Base-by-base conservation (phyloP, 139 green algal genomes). In the Chlamydomonas sphaeroides region DNA sequence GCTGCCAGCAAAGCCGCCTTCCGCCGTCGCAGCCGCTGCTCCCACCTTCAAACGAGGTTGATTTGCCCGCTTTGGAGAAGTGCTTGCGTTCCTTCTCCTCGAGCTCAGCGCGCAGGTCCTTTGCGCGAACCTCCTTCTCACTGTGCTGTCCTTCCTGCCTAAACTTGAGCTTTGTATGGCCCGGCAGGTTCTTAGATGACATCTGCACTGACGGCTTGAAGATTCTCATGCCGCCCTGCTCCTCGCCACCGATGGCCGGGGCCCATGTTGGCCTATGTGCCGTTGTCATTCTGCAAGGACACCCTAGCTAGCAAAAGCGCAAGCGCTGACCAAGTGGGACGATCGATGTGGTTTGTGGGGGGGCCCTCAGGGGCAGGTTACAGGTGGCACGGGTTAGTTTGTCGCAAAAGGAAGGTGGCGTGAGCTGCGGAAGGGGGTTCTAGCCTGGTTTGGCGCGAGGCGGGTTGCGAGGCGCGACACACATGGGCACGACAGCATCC, bases 201-300 rank as follows among this genome's bases (percentile, higher is more conserved):
- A 84, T 38, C 75, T 86, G 75, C 5, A 80, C 75, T 78, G 89
- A 95, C 17, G 95, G 89, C 7, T 90, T 94, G 57, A 93, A 97
- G 18, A 94, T 88, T 35, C 94, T 89, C 68, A 92, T 93, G 32
- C 95, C 95, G 42, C 94, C 94, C 70, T 98, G 95, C 88, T 97
- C 95, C 71, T 98, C 95, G n/a, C 88, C 88, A 65, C 94, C 94
- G 61, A 93, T 92, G 30, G 95, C 95, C 3, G 95, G 93, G 1
- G 92, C 93, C 94, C 94, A 98, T 68, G 95, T 98, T 7, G 95
- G 95, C 3, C 95, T 83, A 76, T 98, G 95, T 15, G 94, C 94
- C 39, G 95, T 96, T 10, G 94, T 96, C 93, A 96, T 93, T 41
- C 26, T 59, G 21, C 23, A n/a, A n/a, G n/a, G n/a, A n/a, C n/a